Percentiles rank a stretch among this genome's conserved stretches.
phyloP scores from a whole-genome alignment of 2,329 filamentous ascomycete genomes.

The Aureobasidium sp. region DNA sequence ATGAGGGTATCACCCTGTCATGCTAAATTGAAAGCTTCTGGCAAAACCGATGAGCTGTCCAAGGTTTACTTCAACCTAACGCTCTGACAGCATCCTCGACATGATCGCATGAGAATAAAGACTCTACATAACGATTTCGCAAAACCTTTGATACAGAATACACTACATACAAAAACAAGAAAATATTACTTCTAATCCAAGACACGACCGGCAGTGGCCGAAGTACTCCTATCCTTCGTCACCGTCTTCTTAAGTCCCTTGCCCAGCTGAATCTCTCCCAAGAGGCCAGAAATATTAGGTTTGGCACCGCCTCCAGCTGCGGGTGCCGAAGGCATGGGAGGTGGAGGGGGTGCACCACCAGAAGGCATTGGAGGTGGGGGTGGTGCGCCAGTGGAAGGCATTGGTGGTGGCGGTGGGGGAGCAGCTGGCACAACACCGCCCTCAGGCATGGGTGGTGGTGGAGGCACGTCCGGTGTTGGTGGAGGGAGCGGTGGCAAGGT shows the following conservation, averaged over 20 bases:
- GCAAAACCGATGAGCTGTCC: too few relatives aligned
- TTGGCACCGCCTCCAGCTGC: conserved; percentile 28
- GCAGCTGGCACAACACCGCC: conserved; percentile 20
- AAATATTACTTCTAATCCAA: conserved; percentile 18
- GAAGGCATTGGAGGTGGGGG: conserved; percentile 31
- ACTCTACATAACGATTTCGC: background rate
- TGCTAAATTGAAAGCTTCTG: too few relatives aligned
- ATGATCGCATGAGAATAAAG: too few relatives aligned
- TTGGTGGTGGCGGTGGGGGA: conserved; percentile 43
- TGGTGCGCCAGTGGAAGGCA: conserved; percentile 36
- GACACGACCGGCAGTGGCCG: conserved; percentile 70
- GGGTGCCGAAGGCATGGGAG: conserved; percentile 33
- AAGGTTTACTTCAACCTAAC: too few relatives aligned
- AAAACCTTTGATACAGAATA: background rate
- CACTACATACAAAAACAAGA: background rate
- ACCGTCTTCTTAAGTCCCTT: conserved; percentile 75
- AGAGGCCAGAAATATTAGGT: conserved; percentile 50
- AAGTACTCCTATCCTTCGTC: conserved; percentile 77
- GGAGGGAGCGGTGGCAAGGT: conserved; percentile 26
- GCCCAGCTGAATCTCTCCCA: conserved; percentile 78
- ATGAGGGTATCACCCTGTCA: too few relatives aligned
- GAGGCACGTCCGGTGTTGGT: conserved; percentile 36
- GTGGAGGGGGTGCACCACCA: conserved; percentile 43
- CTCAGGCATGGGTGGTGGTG: conserved; percentile 27
- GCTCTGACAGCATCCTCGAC: too few relatives aligned